A percentile compares a stretch with the other conserved stretches of the same genome.
Conservation (phyloP, 257 asterid genomes). For the Thymus quinquecostatus region DNA sequence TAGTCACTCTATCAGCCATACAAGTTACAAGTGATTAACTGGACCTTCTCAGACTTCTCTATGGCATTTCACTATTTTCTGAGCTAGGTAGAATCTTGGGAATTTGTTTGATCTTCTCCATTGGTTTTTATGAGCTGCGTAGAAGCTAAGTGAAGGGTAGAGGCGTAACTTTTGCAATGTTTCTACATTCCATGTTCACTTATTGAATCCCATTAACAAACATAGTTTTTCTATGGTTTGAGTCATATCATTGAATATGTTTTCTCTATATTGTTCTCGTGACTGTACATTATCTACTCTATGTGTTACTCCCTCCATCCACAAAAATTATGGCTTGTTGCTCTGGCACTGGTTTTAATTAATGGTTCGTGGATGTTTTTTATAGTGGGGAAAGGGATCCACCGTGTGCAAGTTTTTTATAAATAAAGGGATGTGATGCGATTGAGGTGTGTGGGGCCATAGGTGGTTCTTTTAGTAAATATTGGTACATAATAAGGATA, state of each 20-base stretch:
- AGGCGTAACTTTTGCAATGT: not conserved
- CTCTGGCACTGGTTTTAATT: too few relatives aligned
- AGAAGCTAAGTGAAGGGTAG: not conserved
- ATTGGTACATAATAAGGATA: too few relatives aligned
- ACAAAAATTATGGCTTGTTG: too few relatives aligned
- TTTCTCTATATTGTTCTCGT: slow-evolving; percentile 17
- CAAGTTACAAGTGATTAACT: not conserved
- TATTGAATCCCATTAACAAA: not conserved
- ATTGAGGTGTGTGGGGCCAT: too few relatives aligned
- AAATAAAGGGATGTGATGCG: too few relatives aligned
- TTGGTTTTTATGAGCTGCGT: not conserved
- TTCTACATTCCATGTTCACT: slow-evolving; percentile 1
- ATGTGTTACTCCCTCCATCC: not conserved
- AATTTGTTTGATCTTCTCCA: slow-evolving; percentile 6
- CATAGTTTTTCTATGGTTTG: not conserved
- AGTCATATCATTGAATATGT: slow-evolving; percentile 12
- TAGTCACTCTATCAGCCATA: slow-evolving; percentile 22
- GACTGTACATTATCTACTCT: slow-evolving; percentile 5
- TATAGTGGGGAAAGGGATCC: too few relatives aligned
- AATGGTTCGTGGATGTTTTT: too few relatives aligned
- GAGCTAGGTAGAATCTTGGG: slow-evolving; percentile 17
- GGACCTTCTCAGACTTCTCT: not conserved
- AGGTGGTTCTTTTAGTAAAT: too few relatives aligned
- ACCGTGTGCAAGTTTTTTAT: too few relatives aligned
- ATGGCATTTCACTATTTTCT: too few relatives aligned